phyloP scores from a whole-genome alignment of 2,329 filamentous ascomycete species.

The Diaporthe sp. region DNA sequence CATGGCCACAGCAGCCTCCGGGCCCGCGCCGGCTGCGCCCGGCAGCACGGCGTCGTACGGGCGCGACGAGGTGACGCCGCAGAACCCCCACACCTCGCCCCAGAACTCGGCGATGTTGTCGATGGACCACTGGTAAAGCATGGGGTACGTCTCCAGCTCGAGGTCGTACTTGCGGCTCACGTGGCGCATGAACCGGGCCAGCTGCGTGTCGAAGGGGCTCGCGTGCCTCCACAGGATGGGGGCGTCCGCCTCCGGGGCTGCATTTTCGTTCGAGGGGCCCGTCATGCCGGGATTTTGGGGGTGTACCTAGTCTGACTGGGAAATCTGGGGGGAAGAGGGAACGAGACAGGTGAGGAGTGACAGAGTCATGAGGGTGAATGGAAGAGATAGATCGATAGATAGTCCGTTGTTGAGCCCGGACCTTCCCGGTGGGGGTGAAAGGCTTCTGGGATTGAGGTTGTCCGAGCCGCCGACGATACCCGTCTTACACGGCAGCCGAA shows the following conservation, averaged over 20 bases:
- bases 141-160: constrained; percentile 75
- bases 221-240: constrained; percentile 77
- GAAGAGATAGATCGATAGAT: background rate
- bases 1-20: constrained; percentile 77
- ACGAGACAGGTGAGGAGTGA: background rate
- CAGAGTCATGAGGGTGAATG: background rate
- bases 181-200: constrained; percentile 78
- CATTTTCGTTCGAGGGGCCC: background rate
- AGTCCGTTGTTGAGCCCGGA: constrained; percentile 25
- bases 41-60: constrained; percentile 70
- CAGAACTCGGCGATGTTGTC: constrained; percentile 83
- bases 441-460: constrained; percentile 16
- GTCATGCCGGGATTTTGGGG: constrained; percentile 14
- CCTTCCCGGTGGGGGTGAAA: constrained; percentile 25
- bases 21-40: constrained; percentile 63
- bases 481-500: background rate
- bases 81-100: constrained; percentile 88
- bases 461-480: constrained; percentile 29
- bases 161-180: constrained; percentile 79
- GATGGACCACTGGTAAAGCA: constrained; percentile 89
- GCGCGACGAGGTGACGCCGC: constrained; percentile 79
- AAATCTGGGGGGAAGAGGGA: too few relatives aligned
- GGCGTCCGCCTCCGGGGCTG: background rate
- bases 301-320: too few relatives aligned
- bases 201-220: constrained; percentile 75